Conservation (phyloP, 139 green algal genomes). For the Chlamydomonas asymmetrica region DNA sequence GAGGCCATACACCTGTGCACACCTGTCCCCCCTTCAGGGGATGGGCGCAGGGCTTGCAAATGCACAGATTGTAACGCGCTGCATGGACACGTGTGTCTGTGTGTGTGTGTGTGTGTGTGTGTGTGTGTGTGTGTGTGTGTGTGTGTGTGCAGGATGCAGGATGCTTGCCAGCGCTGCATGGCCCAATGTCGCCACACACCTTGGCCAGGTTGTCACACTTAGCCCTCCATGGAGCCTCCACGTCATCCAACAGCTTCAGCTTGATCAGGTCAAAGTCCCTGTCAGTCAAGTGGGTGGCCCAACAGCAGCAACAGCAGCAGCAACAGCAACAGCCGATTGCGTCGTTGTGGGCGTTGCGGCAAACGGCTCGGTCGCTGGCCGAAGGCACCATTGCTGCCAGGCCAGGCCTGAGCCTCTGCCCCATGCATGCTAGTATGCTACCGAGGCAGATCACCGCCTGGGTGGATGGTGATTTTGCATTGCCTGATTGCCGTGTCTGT, state of each 20-base stretch:
- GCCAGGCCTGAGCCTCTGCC: not conserved
- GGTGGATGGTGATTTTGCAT: no score
- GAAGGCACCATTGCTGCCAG: not conserved
- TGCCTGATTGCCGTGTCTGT: no score
- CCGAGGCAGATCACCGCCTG: no score
- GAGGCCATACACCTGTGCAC: no score
- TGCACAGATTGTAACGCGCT: no score
- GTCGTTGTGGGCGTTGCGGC: not conserved
- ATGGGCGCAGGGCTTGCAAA: no score
- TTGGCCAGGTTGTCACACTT: slow-evolving; percentile 55
- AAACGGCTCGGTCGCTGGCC: not conserved
- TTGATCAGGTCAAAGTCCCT: slow-evolving; percentile 63
- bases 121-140: slow-evolving; percentile 13
- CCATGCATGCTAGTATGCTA: no score
- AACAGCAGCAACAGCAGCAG: not conserved
- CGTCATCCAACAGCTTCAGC: slow-evolving; percentile 55
- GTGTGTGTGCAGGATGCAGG: not conserved
- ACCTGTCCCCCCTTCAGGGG: no score
- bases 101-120: slow-evolving; percentile 13
- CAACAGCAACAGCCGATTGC: not conserved
- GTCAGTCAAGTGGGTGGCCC: not conserved
- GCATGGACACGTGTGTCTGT: slow-evolving; percentile 3
- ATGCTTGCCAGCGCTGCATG: slow-evolving; percentile 2
- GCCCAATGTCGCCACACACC: slow-evolving; percentile 6
- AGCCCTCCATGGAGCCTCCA: slow-evolving; percentile 49